Base-by-base conservation (phyloP, 2,329 filamentous ascomycete genomes). In the Monilinia polystroma region DNA sequence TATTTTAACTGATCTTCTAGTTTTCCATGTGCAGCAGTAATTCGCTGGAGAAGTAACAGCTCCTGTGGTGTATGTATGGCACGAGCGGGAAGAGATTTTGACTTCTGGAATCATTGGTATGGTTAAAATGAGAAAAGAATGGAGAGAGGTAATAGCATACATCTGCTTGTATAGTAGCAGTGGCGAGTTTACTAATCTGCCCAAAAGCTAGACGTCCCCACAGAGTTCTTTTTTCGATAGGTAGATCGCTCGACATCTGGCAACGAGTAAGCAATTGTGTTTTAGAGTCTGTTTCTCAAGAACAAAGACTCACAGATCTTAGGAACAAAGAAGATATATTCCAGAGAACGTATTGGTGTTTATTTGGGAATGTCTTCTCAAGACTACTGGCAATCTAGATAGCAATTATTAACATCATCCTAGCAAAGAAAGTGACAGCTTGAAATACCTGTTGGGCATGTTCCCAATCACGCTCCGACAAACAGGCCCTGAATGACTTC, bases 61-160 rank as follows among this genome's bases (percentile, higher is more conserved):
- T 77, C 76, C 67, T 77, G 76, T 47, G 75, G 73, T 20, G 71
- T 74, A 23, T 77, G 74, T n/a, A 77, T 72, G 18, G 76, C 72
- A n/a, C 72, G 71, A 35, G 71, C 38, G 35, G 75, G 75, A 26
- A 76, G 68, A 55, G 70, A 32, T 56, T 68, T 74, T n/a, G 68
- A 66, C 66, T 73, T 69, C 75, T 75, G 43, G 14, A 54, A 60
- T 60, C 47, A 45, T 58, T 38, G 54, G 12, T 53, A 53, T 35
- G 60, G 18, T 51, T 32, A 52, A 53, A 26, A 59, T 63, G 29
- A 68, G 35, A 54, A 32, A 38, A 32, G 12, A 4, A 29, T 63
- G 43, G 54, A 11, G 35, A 32, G 29, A 60, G 43, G 54, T 35
- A 20, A 35, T 10, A 12, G 70, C 74, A 68, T 72, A 76, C 75